These are phyloP conservation scores for Alternaria dauci DNA, from an alignment of 2,329 filamentous ascomycete species.

Conservation along the genomic window DNA sequence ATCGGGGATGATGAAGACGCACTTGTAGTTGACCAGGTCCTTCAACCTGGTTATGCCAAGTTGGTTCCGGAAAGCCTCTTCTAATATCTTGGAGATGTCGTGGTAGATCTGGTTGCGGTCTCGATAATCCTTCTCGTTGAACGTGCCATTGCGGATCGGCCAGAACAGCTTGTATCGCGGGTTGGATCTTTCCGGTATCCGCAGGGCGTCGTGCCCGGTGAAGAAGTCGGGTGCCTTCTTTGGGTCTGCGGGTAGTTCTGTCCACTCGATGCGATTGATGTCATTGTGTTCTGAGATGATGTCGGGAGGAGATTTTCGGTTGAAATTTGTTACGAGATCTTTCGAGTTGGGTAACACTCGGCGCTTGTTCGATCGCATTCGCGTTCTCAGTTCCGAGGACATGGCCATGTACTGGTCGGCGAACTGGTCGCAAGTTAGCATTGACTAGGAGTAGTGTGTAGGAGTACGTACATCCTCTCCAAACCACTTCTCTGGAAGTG, in stretches of 20 bases:
- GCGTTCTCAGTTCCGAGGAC: conserved; percentile 84
- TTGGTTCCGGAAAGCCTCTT: conserved; percentile 86
- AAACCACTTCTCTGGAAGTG: conserved; percentile 78
- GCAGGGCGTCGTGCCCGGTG: conserved; percentile 80
- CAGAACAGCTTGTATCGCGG: conserved; percentile 93
- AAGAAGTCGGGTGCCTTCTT: conserved; percentile 76
- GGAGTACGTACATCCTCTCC: conserved; percentile 73
- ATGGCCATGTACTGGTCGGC: conserved; percentile 76
- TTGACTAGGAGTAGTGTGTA: background rate
- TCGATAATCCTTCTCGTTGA: conserved; percentile 89
- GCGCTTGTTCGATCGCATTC: conserved; percentile 93
- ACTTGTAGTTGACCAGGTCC: conserved; percentile 90
- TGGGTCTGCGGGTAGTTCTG: conserved; percentile 71
- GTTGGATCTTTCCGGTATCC: conserved; percentile 86
- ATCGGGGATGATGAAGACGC: conserved; percentile 96
- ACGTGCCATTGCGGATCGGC: conserved; percentile 85
- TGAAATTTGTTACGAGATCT: conserved; percentile 94
- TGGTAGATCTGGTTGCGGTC: conserved; percentile 82
- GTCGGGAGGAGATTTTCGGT: conserved; percentile 82
- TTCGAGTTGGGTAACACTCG: conserved; percentile 97
- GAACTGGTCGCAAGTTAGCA: conserved; percentile 46
- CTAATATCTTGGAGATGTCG: conserved; percentile 86
- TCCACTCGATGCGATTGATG: conserved; percentile 93
- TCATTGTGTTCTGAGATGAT: conserved; percentile 95
- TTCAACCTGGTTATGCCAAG: conserved; percentile 79